Evolutionary conservation across 768 basidiomycete species (phyloP).

Genomic region (Tylopilus cervinicoccineus): DNA sequence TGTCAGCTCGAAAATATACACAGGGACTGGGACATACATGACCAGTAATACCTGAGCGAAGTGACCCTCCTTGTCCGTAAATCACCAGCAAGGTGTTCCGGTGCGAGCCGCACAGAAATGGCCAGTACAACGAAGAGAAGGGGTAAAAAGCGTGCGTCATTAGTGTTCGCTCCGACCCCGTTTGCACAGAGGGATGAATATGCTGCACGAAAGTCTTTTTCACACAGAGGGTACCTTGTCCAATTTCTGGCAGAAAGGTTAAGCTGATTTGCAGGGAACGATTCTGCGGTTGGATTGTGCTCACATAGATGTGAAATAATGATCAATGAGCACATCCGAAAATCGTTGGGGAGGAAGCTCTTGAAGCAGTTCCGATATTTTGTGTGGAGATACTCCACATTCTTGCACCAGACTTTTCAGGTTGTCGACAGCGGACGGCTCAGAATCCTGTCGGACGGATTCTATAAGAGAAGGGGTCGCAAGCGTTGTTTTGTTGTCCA

Average conservation of each 20-base stretch:
- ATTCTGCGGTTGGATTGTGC: constrained; percentile 21
- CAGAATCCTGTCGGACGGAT: constrained; percentile 39
- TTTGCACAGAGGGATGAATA: constrained; percentile 65
- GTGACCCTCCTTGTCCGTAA: constrained; percentile 70
- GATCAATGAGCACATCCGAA: constrained; percentile 76
- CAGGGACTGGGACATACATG: constrained; percentile 56
- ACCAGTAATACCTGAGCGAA: constrained; percentile 92
- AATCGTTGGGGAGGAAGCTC: constrained; percentile 79
- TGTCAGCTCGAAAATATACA: constrained; percentile 16
- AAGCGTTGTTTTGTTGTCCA: constrained; percentile 27
- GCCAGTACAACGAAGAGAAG: constrained; percentile 92
- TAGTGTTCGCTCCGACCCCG: constrained; percentile 60
- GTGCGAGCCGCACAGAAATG: constrained; percentile 79
- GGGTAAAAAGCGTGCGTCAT: constrained; percentile 81
- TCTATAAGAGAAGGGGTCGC: constrained; percentile 35
- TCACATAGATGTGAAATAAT: constrained; percentile 74
- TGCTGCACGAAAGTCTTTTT: constrained; percentile 71
- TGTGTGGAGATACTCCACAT: constrained; percentile 88
- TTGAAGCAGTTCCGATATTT: constrained; percentile 83
- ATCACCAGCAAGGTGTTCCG: constrained; percentile 81
- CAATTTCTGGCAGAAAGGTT: constrained; percentile 60
- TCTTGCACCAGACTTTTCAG: constrained; percentile 84
- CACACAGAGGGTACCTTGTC: constrained; percentile 90
- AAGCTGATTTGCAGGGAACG: not conserved
- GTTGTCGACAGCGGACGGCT: constrained; percentile 69